Conservation (phyloP, 202 grass and related monocot genomes). For the Dendrocalamus latiflorus region DNA sequence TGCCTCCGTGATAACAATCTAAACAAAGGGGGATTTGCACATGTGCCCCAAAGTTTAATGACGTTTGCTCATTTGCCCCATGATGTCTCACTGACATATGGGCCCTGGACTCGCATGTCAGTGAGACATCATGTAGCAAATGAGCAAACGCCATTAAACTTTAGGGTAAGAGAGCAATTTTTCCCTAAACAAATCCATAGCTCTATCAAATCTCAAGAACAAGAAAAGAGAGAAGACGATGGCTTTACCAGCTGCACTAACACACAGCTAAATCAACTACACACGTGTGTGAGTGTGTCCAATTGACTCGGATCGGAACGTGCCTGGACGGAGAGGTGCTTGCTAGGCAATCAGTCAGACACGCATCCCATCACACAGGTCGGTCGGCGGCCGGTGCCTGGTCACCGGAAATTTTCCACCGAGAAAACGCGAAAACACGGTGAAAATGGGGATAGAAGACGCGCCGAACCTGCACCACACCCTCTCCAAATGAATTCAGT, state of each 20-base stretch:
- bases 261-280: neutral
- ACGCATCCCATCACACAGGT: constrained; percentile 11
- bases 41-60: no score
- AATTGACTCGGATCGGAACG: neutral
- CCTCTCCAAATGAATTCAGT: no score
- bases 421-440: neutral
- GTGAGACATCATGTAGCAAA: no score
- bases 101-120: no score
- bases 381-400: neutral
- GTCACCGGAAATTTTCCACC: neutral
- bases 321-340: neutral
- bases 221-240: neutral
- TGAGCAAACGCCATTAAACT: no score
- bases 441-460: neutral
- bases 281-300: neutral
- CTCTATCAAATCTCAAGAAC: neutral
- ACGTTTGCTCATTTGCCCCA: no score
- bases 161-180: no score
- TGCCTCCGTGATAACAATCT: neutral
- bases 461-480: neutral
- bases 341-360: neutral
- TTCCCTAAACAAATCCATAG: neutral
- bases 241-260: neutral
- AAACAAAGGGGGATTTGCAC: no score
- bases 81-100: no score